These are phyloP conservation scores for Dactylellina cionopaga DNA, from an alignment of 2,329 filamentous ascomycete species.

Conservation along the genomic window DNA sequence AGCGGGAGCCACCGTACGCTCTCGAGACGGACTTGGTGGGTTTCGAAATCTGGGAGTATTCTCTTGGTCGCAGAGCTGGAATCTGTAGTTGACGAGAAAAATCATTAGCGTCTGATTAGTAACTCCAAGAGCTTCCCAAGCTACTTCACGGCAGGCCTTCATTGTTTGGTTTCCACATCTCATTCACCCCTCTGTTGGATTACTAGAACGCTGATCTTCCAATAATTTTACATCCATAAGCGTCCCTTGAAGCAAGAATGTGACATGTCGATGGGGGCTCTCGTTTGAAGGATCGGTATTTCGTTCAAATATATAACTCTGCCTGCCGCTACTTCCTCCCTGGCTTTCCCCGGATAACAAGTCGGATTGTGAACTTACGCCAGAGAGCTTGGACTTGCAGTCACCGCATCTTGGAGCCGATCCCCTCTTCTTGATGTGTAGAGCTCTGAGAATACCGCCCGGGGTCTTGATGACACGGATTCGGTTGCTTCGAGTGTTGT, in stretches of 20 bases:
- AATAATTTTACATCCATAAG: too few relatives aligned
- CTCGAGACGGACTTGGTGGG: conserved; percentile 99
- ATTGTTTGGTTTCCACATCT: too few relatives aligned
- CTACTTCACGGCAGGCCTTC: too few relatives aligned
- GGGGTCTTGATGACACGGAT: conserved; percentile 96
- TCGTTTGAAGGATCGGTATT: too few relatives aligned
- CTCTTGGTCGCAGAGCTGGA: conserved; percentile 95
- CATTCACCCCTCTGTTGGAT: too few relatives aligned
- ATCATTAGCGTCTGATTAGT: conserved; percentile 5
- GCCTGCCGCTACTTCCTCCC: conserved; percentile 53
- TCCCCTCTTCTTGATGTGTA: conserved; percentile 99
- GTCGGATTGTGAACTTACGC: conserved; percentile 75
- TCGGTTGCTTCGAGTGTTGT: conserved; percentile 98
- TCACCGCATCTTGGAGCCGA: conserved; percentile 99
- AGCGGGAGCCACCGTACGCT: conserved; percentile 97
- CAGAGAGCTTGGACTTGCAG: conserved; percentile 96
- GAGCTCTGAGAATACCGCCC: conserved; percentile 91
- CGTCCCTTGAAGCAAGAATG: too few relatives aligned
- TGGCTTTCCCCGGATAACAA: not conserved
- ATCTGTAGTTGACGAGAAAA: conserved; percentile 68
- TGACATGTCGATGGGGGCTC: not conserved
- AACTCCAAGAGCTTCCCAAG: too few relatives aligned
- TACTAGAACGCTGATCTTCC: too few relatives aligned
- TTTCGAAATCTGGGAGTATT: conserved; percentile 96
- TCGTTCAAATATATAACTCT: conserved; percentile 50